phyloP scores from a whole-genome alignment of 441 rosid genomes.

The Rhodomyrtus psidioides region DNA sequence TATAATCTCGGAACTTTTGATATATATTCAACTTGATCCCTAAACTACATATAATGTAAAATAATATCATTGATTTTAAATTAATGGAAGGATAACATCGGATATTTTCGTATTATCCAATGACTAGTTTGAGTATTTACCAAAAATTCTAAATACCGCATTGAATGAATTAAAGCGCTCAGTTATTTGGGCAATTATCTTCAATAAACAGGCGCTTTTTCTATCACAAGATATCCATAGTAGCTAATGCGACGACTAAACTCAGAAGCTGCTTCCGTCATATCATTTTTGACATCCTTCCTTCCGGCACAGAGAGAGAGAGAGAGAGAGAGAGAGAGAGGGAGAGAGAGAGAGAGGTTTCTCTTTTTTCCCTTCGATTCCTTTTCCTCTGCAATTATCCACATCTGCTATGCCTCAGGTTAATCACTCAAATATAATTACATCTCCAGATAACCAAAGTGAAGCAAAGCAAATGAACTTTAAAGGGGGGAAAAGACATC shows the following conservation, averaged over 20 bases:
- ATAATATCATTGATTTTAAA: background rate
- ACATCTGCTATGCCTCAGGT: background rate
- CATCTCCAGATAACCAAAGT: background rate
- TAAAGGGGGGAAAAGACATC: background rate
- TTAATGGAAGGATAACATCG: background rate
- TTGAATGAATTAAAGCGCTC: too few species aligned
- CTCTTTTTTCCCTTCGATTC: background rate
- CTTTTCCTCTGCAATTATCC: background rate
- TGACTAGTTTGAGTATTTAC: background rate
- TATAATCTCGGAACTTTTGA: rapidly evolving
- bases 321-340: too few species aligned
- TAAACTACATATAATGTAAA: too few species aligned
- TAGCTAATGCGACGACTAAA: background rate
- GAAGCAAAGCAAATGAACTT: background rate
- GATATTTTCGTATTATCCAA: background rate
- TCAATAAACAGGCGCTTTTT: background rate
- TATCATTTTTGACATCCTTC: background rate
- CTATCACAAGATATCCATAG: background rate
- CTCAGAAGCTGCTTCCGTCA: background rate
- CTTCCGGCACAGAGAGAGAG: too few species aligned
- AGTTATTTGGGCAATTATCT: background rate
- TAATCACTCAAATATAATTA: background rate
- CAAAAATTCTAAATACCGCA: too few species aligned
- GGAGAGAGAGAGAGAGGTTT: too few species aligned
- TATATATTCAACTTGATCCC: too few species aligned